Conservation (phyloP, 768 basidiomycete genomes). For the Phaffia australis region DNA sequence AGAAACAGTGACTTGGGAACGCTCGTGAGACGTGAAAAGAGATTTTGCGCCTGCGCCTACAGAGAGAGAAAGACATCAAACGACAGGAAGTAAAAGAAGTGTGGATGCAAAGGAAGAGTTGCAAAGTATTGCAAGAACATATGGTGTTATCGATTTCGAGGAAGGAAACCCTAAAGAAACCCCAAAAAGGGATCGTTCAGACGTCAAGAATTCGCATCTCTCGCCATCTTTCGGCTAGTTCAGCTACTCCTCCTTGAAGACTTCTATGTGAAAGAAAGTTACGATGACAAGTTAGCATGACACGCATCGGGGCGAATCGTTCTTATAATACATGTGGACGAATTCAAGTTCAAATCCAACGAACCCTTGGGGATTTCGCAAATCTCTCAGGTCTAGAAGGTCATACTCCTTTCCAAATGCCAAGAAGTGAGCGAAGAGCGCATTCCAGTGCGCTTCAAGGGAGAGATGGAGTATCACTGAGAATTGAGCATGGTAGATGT, state of each 20-base stretch:
- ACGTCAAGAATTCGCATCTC: conserved; percentile 25
- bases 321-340: too few species aligned
- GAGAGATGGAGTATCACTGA: conserved; percentile 73
- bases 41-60: neutral
- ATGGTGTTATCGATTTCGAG: neutral
- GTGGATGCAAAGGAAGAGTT: neutral
- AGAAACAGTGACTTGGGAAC: neutral
- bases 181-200: neutral
- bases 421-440: conserved; percentile 92
- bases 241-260: conserved; percentile 16
- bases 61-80: neutral
- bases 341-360: conserved; percentile 34
- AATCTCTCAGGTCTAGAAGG: conserved; percentile 74
- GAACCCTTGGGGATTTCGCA: conserved; percentile 44
- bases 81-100: neutral
- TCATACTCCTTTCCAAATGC: conserved; percentile 93
- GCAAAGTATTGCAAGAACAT: neutral
- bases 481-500: conserved; percentile 93
- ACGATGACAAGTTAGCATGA: neutral
- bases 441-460: conserved; percentile 83
- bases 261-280: neutral
- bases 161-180: too few species aligned
- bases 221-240: conserved; percentile 22
- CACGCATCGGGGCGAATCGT: neutral
- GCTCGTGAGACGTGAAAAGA: neutral